These are phyloP conservation scores for Prunus campanulata DNA, from an alignment of 306 rosid genomes.

Conservation along the genomic window DNA sequence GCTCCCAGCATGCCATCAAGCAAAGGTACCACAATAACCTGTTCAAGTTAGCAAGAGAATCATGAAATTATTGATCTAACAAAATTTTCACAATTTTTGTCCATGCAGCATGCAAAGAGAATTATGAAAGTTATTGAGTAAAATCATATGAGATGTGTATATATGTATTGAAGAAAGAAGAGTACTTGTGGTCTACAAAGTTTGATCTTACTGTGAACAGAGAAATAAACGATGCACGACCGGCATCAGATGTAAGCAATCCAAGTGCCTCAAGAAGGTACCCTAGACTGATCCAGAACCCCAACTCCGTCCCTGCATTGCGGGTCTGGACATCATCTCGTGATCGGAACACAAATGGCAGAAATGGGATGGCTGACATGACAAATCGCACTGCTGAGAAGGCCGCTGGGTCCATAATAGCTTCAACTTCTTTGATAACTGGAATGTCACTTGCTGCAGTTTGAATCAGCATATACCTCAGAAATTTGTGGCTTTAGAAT, in stretches of 20 bases:
- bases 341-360: slow-evolving; percentile 56
- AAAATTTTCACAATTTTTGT: no score
- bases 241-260: slow-evolving; percentile 72
- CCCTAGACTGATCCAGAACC: slow-evolving; percentile 73
- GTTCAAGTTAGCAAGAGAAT: not conserved
- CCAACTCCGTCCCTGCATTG: slow-evolving; percentile 71
- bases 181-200: no score
- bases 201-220: slow-evolving; percentile 48
- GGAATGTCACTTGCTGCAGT: slow-evolving; percentile 72
- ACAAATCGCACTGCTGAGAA: slow-evolving; percentile 67
- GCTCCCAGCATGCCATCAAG: slow-evolving; percentile 74
- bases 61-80: no score
- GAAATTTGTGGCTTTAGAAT: not conserved
- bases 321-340: slow-evolving; percentile 46
- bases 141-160: no score
- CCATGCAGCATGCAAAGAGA: no score
- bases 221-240: slow-evolving; percentile 66
- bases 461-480: not conserved
- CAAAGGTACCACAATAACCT: slow-evolving; percentile 75
- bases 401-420: slow-evolving; percentile 63
- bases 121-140: no score
- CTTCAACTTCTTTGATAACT: slow-evolving; percentile 72
- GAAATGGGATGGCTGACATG: slow-evolving; percentile 58
- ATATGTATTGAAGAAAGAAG: no score
- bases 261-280: slow-evolving; percentile 74